Base-by-base conservation (phyloP, 2,329 filamentous ascomycete genomes). In the Macroventuria anomochaeta region DNA sequence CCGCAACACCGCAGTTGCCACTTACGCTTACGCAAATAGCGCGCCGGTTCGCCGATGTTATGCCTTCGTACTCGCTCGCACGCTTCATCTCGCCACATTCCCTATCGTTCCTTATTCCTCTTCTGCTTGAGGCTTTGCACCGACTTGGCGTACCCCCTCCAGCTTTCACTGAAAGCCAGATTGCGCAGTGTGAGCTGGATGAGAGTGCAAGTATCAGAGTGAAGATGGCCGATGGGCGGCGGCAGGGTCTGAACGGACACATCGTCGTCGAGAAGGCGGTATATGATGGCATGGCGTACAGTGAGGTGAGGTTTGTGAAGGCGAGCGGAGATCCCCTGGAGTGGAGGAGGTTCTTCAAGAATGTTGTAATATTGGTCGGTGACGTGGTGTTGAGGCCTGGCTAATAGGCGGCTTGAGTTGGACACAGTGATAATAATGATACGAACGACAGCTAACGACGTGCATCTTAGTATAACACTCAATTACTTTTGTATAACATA, bases 291-390 rank as follows among this genome's bases (percentile, higher is more conserved):
- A 88, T 89, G 56, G 75, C 93, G 26, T 82, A 93, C 20, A 68
- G 65, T 53, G 93, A 97, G 73, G 90, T 97, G 23, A 84, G 91
- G 44, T 97, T 99, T 71, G 85, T 96, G 62, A 99, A 99, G 78
- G 83, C 90, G 47, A 97, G 96, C 78, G 95, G 95, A 5, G 95
- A 99, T 78, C 95, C 95, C 5, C 77, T 99, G 42, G 93, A 97
- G 78, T 99, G 96, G 95, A 85, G 95, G 56, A 82, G 95, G 28
- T 91, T 99, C 72, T 99, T 99, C 81, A 99, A 99, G 78, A 93
- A 91, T 75, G 85, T 97, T n/a, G 90, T 90, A 25, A 81, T 96
- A 59, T 80, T 93, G 55, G 96, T 93, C 77, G 90, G 90, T 70
- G 91, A 96, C 70, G 91, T 86, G 7, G 88, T 97, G 37, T 90